Base-by-base conservation (phyloP, 441 rosid genomes). In the Populus hybrid region DNA sequence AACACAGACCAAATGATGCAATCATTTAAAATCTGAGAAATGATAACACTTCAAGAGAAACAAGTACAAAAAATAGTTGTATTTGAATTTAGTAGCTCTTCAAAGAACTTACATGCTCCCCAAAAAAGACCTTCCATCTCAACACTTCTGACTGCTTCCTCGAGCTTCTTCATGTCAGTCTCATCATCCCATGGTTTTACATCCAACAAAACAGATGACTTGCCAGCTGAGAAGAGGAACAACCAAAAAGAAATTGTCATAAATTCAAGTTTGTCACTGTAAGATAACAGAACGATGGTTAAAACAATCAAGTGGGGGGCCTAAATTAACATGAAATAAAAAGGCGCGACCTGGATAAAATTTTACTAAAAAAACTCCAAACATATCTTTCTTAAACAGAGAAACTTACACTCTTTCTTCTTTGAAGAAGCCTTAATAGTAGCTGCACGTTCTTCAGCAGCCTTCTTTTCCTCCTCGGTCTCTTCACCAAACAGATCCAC, bases 171-270 rank as follows among this genome's bases (percentile, higher is more conserved):
- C 99, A 95, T 94, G 88, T 95, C 98, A 3, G 99, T 95, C 78
- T 95, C 99, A 81, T 94, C 99, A 75, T 94, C 98, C 98, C 99
- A 94, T 14, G 97, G 99, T 83, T 95, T 95, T 64, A 94, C 78
- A 79, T 95, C 97, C 88, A 95, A 21, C 72, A 94, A 84, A 31
- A 94, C 97, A 9, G 97, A 94, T 6, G 99, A 95, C 92, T 94
- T 95, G 20, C 99, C 99, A 42, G 92, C 99, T 95, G 80, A 35
- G 7, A 18, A 77, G 21, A 14, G 70, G 29, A 64, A 7, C 24
- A 24, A 4, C 12, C 7, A 50, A 69, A 28, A 33, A 6, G 26
- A 9, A 72, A 50, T 14, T 50, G 20, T 11, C 35, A 53, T 1
- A 16, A 59, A 42, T 16, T 33, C 9, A 29, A 33, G 71, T 68